A percentile compares a stretch with the other conserved stretches of the same genome.
Evolutionary conservation across 805 yeast species (phyloP).

Genomic region (Teunomyces tritomae): DNA sequence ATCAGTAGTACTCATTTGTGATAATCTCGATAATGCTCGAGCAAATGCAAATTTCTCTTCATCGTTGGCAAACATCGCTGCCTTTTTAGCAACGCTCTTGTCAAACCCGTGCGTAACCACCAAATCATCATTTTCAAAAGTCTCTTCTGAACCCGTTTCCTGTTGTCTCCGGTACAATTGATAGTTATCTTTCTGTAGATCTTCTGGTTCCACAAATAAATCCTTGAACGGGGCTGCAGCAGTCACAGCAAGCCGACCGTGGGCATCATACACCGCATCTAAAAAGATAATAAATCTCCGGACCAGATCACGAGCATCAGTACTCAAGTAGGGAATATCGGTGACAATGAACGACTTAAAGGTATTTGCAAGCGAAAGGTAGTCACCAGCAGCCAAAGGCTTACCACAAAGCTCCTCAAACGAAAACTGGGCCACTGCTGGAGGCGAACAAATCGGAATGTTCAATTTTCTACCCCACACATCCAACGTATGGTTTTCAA

Average conservation of each 20-base stretch:
- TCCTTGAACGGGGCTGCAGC: slow-evolving; percentile 82
- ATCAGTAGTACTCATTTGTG: slow-evolving; percentile 90
- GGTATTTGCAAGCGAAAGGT: slow-evolving; percentile 72
- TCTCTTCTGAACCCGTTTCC: slow-evolving; percentile 35
- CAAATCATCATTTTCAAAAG: slow-evolving; percentile 55
- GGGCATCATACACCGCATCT: slow-evolving; percentile 93
- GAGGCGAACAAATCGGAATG: slow-evolving; percentile 76
- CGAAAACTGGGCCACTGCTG: slow-evolving; percentile 84
- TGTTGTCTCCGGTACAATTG: slow-evolving; percentile 40
- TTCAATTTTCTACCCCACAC: slow-evolving; percentile 87
- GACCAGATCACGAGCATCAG: slow-evolving; percentile 76
- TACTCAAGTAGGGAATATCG: slow-evolving; percentile 84
- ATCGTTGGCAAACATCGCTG: slow-evolving; percentile 80
- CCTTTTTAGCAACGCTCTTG: slow-evolving; percentile 65
- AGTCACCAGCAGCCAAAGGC: slow-evolving; percentile 93
- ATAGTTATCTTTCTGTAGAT: slow-evolving; percentile 47
- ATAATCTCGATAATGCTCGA: slow-evolving; percentile 83
- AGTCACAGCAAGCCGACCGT: slow-evolving; percentile 84
- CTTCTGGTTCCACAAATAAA: slow-evolving; percentile 82
- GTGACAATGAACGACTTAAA: slow-evolving; percentile 83
- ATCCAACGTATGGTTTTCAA: slow-evolving; percentile 31
- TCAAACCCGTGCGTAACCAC: slow-evolving; percentile 78
- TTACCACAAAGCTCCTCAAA: slow-evolving; percentile 84
- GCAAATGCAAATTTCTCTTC: slow-evolving; percentile 98
- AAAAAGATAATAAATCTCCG: slow-evolving; percentile 91